These are phyloP conservation scores for Calonectria leucothoes DNA, from an alignment of 2,329 filamentous ascomycete species.

Conservation along the genomic window DNA sequence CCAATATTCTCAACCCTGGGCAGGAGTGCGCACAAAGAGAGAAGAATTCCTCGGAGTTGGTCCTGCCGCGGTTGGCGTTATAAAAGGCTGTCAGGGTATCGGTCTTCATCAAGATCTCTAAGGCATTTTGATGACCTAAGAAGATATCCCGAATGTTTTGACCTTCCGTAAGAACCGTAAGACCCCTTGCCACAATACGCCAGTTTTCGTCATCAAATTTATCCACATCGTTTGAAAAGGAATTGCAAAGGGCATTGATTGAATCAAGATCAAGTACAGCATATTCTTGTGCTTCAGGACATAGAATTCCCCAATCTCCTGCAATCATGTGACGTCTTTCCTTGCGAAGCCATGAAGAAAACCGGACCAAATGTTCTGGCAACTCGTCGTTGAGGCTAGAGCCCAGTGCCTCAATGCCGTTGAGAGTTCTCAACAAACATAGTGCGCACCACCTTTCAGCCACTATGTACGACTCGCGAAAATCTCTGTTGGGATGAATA, in stretches of 20 bases:
- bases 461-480: background rate
- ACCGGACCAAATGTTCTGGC: background rate
- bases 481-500: background rate
- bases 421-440: background rate
- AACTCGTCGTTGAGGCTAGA: too few species aligned
- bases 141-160: slow-evolving; percentile 13
- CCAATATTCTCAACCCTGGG: slow-evolving; percentile 39
- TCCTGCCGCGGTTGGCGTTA: background rate
- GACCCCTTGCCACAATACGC: background rate
- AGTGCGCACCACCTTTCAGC: background rate
- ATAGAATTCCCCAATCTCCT: background rate
- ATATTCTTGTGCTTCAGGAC: background rate
- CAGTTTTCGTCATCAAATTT: background rate
- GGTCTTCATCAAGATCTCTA: slow-evolving; percentile 16
- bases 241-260: background rate
- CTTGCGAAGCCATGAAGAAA: background rate
- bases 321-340: background rate
- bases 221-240: background rate
- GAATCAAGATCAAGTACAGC: background rate
- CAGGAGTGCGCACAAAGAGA: slow-evolving; percentile 13
- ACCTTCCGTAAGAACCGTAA: slow-evolving; percentile 7
- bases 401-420: background rate
- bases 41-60: slow-evolving; percentile 6
- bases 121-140: slow-evolving; percentile 5
- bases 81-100: background rate